Conservation (phyloP, 2,329 filamentous ascomycete species). For the Dothideomycetes sp. region DNA sequence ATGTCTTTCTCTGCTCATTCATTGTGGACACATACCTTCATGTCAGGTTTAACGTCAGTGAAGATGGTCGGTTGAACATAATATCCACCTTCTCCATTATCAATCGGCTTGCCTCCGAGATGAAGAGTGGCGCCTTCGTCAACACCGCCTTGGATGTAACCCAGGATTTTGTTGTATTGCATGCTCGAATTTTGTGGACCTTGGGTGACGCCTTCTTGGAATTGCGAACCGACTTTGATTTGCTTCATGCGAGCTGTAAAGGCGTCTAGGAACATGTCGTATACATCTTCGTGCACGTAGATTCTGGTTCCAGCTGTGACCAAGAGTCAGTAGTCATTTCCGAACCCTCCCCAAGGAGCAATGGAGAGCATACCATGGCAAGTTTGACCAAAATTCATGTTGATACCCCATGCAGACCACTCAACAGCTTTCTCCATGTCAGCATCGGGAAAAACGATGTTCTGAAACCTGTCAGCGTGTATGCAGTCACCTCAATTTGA, state of each 20-base stretch:
- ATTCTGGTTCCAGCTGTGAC: constrained; percentile 49
- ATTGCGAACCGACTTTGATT: constrained; percentile 23
- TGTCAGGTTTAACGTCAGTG: too few relatives aligned
- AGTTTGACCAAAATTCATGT: constrained; percentile 47
- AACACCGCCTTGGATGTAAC: constrained; percentile 41
- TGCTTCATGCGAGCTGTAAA: constrained; percentile 29
- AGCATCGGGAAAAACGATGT: constrained; percentile 27
- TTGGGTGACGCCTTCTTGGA: constrained; percentile 22
- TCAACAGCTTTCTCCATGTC: constrained; percentile 25
- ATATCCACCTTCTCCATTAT: constrained; percentile 30
- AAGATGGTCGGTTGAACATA: constrained; percentile 42
- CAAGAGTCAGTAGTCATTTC: too few relatives aligned
- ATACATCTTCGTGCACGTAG: constrained; percentile 46
- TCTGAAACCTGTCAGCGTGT: too few relatives aligned
- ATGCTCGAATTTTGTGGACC: constrained; percentile 44
- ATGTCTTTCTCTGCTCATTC: too few relatives aligned
- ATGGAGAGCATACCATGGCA: too few relatives aligned
- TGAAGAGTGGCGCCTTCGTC: constrained; percentile 56
- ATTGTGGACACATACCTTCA: constrained; percentile 34
- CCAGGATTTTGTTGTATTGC: constrained; percentile 40
- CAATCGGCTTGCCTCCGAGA: constrained; percentile 51
- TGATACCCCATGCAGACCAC: constrained; percentile 39
- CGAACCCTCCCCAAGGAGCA: too few relatives aligned
- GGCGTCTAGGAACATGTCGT: constrained; percentile 36
- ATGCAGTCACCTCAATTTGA: too few relatives aligned